Evolutionary conservation across 371 early-diverging fungal species (phyloP).

Genomic region (Capillidium heterosporum): DNA sequence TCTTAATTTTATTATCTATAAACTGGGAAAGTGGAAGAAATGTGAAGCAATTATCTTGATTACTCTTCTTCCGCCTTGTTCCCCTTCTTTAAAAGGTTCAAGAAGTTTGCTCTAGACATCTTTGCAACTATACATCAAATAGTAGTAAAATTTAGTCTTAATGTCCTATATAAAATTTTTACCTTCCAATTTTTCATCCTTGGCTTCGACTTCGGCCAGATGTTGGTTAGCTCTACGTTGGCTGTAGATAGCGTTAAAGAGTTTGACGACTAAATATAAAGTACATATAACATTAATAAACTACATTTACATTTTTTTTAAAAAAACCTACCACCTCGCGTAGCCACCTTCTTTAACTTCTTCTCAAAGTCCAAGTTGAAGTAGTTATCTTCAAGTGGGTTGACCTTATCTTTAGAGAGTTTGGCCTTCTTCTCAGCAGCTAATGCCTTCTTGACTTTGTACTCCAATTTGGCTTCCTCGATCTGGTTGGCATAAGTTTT

Average conservation of each 20-base stretch:
- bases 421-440: conserved; percentile 40
- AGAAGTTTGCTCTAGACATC: not conserved
- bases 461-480: conserved; percentile 60
- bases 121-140: not conserved
- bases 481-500: conserved; percentile 46
- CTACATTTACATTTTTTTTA: not conserved
- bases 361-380: conserved; percentile 55
- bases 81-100: not conserved
- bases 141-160: not conserved
- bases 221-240: not conserved
- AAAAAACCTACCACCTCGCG: conserved; percentile 48
- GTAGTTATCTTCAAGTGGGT: conserved; percentile 40
- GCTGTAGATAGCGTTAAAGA: not conserved
- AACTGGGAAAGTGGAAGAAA: no score
- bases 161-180: not conserved
- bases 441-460: conserved; percentile 45
- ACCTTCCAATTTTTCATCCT: not conserved
- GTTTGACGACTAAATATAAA: not conserved
- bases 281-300: not conserved
- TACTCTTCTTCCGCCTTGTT: not conserved
- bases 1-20: no score
- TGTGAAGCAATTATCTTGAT: no score
- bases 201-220: not conserved
- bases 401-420: conserved; percentile 27
- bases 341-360: conserved; percentile 59